Base-by-base conservation (phyloP, 164 flowering plant genomes). In the Sedum album region DNA sequence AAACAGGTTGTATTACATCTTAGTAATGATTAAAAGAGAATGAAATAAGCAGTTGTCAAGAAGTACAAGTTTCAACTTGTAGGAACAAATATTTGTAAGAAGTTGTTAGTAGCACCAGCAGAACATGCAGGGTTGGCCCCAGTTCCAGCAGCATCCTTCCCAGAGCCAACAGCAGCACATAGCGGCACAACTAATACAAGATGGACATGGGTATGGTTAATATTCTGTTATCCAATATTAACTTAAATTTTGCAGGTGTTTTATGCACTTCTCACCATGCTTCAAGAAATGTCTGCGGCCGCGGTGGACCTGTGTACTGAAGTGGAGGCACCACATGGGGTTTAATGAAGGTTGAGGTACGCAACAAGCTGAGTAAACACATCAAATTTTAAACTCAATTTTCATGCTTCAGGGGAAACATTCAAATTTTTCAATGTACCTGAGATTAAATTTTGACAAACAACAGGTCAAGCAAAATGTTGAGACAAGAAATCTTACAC, bases 101-200 rank as follows among this genome's bases (percentile, higher is more conserved):
- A 3, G 18, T 53, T 53, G 57, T 57, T 33, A 57, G 33, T 57
- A 57, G 33, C 62, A 57, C 6, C 48, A 44, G 48, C 48, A 15
- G 48, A 44, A 44, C 48, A 17, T 13, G 48, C 48, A 44, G 48
- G 48, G 48, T 17, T 44, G 15, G 48, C 48, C 15, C 48, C 48
- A 44, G 18, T 44, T 44, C 48, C 62, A 57, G 20, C 48, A 44
- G 62, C 62, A 57, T 1, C 62, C 33, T 57, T 57, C 62, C 20
- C 61, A 55, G 30, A 55, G 30, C 31, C 61, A 55, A 26, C 61
- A 55, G 61, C 61, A 55, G 30, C 61, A 55, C 61, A 55, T 26
- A 26, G 62, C 33, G 7, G 62, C n/a, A 11, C 62, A 28, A 14
- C 20, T 57, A 13, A 17, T 2, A 57, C 18, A 28, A 57, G 13